These are phyloP conservation scores for Notholithocarpus densiflorus DNA, from an alignment of 306 rosid species.

Conservation along the genomic window DNA sequence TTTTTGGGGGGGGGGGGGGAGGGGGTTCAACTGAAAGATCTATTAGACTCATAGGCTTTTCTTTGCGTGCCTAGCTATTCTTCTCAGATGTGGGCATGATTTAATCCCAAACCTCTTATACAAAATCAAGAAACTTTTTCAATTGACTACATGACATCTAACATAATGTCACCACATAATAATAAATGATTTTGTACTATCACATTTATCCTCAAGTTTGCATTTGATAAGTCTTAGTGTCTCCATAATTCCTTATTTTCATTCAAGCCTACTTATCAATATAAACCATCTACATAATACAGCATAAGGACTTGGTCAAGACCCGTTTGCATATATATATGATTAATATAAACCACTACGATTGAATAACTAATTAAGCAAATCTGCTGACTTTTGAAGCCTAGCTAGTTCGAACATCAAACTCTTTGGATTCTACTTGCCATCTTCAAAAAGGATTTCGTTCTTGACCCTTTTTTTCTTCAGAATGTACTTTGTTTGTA, in stretches of 20 bases:
- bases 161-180: no score
- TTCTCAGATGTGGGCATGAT: no score
- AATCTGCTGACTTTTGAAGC: constrained; percentile 6
- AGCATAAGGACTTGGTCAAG: constrained; percentile 14
- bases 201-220: not conserved
- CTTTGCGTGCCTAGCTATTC: no score
- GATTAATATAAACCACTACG: not conserved
- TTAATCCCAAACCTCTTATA: no score
- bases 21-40: no score
- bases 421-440: constrained; percentile 7
- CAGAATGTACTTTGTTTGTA: not conserved
- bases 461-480: not conserved
- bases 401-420: not conserved
- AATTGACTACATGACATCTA: no score
- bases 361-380: not conserved
- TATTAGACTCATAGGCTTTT: no score
- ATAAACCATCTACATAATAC: not conserved
- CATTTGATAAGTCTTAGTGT: not conserved
- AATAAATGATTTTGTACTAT: no score
- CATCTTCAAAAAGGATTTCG: constrained; percentile 18
- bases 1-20: no score
- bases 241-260: not conserved
- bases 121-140: no score
- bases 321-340: not conserved
- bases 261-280: not conserved